A percentile compares a stretch with the other conserved stretches of the same genome.
Evolutionary conservation across 1,284 basidiomycete genomes (phyloP).

Genomic region (Malassezia vespertilionis): DNA sequence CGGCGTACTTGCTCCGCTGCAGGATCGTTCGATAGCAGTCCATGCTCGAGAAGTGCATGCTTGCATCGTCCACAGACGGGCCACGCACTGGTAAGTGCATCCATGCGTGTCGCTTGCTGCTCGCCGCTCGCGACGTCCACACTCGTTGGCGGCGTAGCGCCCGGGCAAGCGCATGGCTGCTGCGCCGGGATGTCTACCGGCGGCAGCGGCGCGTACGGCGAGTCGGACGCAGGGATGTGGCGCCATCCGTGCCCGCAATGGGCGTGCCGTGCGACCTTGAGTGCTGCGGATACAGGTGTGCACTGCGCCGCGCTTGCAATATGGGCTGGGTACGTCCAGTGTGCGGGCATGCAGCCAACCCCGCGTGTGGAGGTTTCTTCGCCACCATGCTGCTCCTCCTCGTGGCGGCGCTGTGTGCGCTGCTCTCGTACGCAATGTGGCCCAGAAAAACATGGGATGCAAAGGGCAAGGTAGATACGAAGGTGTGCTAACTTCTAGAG

Average conservation of each 20-base stretch:
- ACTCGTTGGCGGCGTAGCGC: conserved; percentile 3
- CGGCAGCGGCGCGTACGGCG: conserved; percentile 6
- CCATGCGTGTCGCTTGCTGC: background rate
- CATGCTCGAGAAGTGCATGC: conserved; percentile 60
- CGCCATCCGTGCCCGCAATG: conserved; percentile 11
- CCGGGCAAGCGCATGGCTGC: conserved; percentile 1
- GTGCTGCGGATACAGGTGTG: background rate
- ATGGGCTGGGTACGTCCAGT: conserved; percentile 3
- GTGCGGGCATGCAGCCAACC: background rate
- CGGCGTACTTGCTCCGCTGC: conserved; percentile 52
- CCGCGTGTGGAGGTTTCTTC: background rate
- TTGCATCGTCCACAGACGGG: conserved; percentile 53
- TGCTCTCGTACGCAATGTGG: background rate
- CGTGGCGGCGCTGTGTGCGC: background rate
- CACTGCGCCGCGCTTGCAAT: background rate
- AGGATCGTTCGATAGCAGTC: conserved; percentile 51
- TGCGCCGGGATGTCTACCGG: background rate
- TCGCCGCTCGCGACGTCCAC: background rate
- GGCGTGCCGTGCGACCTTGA: conserved; percentile 19
- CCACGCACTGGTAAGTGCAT: background rate
- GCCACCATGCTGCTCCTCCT: background rate
- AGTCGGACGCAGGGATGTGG: background rate
- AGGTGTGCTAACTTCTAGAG: conserved; percentile 14
- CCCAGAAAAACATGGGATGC: background rate
- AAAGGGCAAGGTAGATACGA: conserved; percentile 1